These are phyloP conservation scores for Magnusiomyces magnusii DNA, from an alignment of 1,139 yeast genomes.

Conservation along the genomic window DNA sequence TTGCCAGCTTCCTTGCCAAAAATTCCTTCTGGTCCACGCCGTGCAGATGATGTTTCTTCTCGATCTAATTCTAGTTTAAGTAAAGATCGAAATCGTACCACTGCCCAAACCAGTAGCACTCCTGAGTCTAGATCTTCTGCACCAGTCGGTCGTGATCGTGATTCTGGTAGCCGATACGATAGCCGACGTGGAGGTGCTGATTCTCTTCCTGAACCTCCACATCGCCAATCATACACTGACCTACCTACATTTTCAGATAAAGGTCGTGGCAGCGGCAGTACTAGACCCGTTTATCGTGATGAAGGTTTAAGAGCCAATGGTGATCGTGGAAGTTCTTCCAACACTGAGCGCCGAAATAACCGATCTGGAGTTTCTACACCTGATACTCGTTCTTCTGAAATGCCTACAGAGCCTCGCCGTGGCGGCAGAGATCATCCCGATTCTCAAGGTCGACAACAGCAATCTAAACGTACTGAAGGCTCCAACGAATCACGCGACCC, in stretches of 20 bases:
- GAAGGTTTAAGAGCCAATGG: not conserved
- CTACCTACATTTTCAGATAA: not conserved
- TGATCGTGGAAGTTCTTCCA: not conserved
- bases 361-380: not conserved
- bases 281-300: not conserved
- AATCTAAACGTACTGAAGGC: not conserved
- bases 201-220: not conserved
- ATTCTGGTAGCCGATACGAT: not conserved
- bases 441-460: not conserved
- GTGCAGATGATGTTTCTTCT: conserved; percentile 8
- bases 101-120: not conserved
- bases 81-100: not conserved
- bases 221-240: not conserved
- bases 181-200: not conserved
- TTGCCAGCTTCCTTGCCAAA: conserved; percentile 21
- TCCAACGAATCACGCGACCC: not conserved
- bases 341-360: not conserved
- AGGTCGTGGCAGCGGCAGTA: not conserved
- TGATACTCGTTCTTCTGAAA: not conserved
- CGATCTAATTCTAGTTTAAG: not conserved
- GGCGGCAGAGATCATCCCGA: not conserved
- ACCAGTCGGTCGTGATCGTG: not conserved
- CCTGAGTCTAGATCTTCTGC: not conserved
- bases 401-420: not conserved
- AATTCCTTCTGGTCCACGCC: conserved; percentile 21